Evolutionary conservation across 306 rosid species (phyloP), one percentile per base, ranked within the genome.

Genomic region (Lithocarpus polystachyus): DNA sequence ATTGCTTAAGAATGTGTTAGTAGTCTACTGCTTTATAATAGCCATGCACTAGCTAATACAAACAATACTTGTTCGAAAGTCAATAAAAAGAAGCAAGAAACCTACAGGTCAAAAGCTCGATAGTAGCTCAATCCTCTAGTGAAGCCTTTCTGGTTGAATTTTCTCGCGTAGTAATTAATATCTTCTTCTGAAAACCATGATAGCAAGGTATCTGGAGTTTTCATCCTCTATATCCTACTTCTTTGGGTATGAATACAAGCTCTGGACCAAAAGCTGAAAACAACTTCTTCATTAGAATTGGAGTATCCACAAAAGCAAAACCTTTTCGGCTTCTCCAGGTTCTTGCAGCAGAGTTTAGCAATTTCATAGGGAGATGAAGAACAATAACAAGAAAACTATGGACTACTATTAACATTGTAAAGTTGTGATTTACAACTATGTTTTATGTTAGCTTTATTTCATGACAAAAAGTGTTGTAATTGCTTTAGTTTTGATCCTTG

Each of bases 61-160:
- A 10, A 73, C 18, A 52, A 53, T 22, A 60, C 33, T 77, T 55
- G 68, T 37, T 33, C 33, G 15, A 52, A 54, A 65, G 54, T 29
- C 9, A 33, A 72, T 24, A 22, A 35, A 1, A 48, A 62, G 2
- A 23, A 26, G 60, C 79, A 82, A 77, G 79, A 79, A 79, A 80
- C 88, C 22, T 83, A 94, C 96, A 89, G 71, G 76, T 87, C 64
- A 8, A 79, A 0, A 17, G 93, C 90, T 7, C 94, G 89, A 79
- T 94, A 94, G 48, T 92, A 90, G 84, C 90, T 94, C 73, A 90
- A 80, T 57, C 96, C 96, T 3, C 98, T 94, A 0, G 93, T 89
- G 82, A 92, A 94, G 64, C 96, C 98, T 19, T 62, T 92, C 80
- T 86, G 80, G 48, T 80, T 75, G 86, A 84, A 92, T 72, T 90